A percentile compares a stretch with the other conserved stretches of the same genome.
Evolutionary conservation across 106 monocot genomes (phyloP).

Genomic region (Dendrobium chrysotoxum): DNA sequence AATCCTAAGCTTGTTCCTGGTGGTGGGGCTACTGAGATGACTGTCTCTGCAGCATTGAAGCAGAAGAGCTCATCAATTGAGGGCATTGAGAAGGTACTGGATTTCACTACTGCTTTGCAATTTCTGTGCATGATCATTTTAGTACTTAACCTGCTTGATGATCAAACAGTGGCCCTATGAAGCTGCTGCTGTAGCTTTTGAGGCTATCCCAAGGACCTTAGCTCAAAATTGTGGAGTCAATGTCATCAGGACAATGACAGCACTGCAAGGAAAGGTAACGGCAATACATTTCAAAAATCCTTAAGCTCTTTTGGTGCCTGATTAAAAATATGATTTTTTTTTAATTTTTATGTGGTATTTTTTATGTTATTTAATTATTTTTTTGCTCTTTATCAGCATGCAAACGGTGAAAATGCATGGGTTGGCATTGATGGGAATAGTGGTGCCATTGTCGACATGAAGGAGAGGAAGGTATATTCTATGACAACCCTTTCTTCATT

Average conservation of each 20-base stretch:
- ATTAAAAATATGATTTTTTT: background rate
- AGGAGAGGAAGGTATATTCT: constrained; percentile 60
- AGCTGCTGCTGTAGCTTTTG: constrained; percentile 98
- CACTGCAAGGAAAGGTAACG: constrained; percentile 92
- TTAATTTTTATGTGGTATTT: background rate
- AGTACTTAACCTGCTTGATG: constrained; percentile 5
- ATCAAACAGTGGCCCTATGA: constrained; percentile 92
- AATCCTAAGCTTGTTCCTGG: constrained; percentile 97
- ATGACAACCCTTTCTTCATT: background rate
- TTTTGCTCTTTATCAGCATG: constrained; percentile 46
- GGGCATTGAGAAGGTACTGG: constrained; percentile 84
- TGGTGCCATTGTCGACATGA: constrained; percentile 86
- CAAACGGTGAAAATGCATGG: constrained; percentile 91
- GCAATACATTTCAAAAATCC: background rate
- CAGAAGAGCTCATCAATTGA: constrained; percentile 97
- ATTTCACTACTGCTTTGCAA: background rate
- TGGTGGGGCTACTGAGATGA: constrained; percentile 86
- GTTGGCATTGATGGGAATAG: constrained; percentile 90
- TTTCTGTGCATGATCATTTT: background rate
- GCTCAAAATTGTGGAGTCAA: constrained; percentile 97
- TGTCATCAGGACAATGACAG: constrained; percentile 92
- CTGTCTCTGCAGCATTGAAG: constrained; percentile 85
- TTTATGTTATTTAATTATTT: background rate
- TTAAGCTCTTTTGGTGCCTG: background rate
- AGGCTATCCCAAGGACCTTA: constrained; percentile 90